These are phyloP conservation scores for Epichloe baconii DNA, from an alignment of 2,329 filamentous ascomycete species.

Conservation along the genomic window DNA sequence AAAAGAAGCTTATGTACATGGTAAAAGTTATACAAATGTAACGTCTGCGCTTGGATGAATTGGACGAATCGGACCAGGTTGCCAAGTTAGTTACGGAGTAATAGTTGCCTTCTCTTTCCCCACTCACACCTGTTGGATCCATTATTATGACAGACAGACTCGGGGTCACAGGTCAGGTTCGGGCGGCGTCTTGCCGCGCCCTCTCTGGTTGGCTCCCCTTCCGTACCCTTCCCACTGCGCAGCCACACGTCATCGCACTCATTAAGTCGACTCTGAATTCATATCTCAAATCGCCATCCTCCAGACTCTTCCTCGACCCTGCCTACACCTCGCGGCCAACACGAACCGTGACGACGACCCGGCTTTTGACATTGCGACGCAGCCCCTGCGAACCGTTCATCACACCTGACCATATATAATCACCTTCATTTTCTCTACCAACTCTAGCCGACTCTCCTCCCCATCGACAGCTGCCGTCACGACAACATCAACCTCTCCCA, in stretches of 20 bases:
- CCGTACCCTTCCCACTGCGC: background rate
- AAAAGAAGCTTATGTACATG: background rate
- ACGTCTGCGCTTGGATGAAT: no score
- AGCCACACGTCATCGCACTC: conserved; percentile 2
- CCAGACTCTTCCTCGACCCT: background rate
- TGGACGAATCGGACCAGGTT: no score
- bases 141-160: no score
- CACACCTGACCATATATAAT: background rate
- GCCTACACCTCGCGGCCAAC: background rate
- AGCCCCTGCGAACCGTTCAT: background rate
- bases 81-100: no score
- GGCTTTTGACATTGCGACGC: background rate
- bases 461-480: conserved; percentile 1
- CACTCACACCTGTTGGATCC: background rate
- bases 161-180: conserved; percentile 1
- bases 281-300: background rate
- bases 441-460: background rate
- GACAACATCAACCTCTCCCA: background rate
- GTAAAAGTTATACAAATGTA: no score
- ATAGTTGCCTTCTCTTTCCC: no score
- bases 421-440: background rate
- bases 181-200: background rate
- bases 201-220: background rate
- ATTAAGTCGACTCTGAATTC: background rate
- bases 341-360: conserved; percentile 1